Evolutionary conservation across 495 filamentous ascomycete genomes (phyloP).

Genomic region (Talaromyces adpressus): DNA sequence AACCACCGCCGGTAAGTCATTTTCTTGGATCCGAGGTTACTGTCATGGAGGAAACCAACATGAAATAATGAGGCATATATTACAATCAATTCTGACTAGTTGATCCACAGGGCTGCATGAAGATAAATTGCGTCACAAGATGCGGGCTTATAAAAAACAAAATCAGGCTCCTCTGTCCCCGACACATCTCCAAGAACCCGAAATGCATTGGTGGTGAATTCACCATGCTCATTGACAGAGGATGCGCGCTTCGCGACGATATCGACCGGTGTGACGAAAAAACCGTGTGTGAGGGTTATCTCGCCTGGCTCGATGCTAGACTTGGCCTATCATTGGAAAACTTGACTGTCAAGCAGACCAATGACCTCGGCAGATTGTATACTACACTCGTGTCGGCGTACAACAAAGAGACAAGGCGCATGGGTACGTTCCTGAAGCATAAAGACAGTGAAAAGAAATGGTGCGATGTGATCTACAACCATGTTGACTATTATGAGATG

Average conservation of each 20-base stretch:
- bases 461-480: neutral
- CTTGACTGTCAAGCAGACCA: neutral
- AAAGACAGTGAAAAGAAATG: neutral
- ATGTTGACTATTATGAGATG: neutral
- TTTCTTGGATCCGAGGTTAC: neutral
- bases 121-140: neutral
- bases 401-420: neutral
- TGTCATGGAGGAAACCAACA: neutral
- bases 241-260: neutral
- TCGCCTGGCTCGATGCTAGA: neutral
- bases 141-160: neutral
- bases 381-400: neutral
- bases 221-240: constrained; percentile 2
- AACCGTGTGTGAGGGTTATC: neutral
- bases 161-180: neutral
- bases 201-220: neutral
- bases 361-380: neutral
- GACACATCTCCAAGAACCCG: neutral
- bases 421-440: neutral
- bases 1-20: neutral
- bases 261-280: neutral
- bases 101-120: neutral
- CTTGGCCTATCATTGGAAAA: neutral
- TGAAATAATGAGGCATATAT: neutral
- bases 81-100: neutral